Percentiles rank a stretch among this genome's conserved stretches.
Evolutionary conservation across 192 early-diverging fungal genomes (phyloP).

Genomic region (Funneliformis geosporum): DNA sequence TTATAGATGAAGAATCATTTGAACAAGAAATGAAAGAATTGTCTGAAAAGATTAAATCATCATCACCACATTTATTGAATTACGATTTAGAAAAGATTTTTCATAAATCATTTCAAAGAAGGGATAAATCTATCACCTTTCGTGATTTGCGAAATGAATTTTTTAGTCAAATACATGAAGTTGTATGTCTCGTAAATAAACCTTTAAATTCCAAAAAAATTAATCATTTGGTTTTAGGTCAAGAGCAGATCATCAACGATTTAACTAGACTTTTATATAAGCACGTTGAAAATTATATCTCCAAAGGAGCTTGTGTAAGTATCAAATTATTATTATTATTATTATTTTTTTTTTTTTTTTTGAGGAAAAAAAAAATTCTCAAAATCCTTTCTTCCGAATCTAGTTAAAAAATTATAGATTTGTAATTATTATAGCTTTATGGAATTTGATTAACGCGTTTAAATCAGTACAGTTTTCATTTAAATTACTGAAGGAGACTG

Average conservation of each 20-base stretch:
- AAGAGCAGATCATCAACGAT: not conserved
- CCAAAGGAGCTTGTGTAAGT: not conserved
- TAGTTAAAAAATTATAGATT: not conserved
- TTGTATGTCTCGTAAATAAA: not conserved
- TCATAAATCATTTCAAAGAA: constrained; percentile 1
- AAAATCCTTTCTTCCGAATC: too few relatives aligned
- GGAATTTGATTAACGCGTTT: not conserved
- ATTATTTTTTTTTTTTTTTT: not conserved
- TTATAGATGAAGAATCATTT: not conserved
- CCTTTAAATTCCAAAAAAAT: not conserved
- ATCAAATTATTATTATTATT: not conserved
- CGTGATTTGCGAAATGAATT: not conserved
- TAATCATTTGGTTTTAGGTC: not conserved
- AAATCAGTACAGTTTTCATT: not conserved
- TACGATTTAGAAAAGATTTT: not conserved
- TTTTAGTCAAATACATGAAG: not conserved
- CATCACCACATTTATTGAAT: not conserved
- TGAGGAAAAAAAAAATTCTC: too few relatives aligned
- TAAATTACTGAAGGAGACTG: not conserved
- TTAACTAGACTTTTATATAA: not conserved
- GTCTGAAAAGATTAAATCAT: not conserved
- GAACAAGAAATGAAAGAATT: not conserved
- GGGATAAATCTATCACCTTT: not conserved
- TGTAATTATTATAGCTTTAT: not conserved
- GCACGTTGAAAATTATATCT: not conserved